Base-by-base conservation (phyloP, 2,329 filamentous ascomycete species). In the Calonectria fujianensis region DNA sequence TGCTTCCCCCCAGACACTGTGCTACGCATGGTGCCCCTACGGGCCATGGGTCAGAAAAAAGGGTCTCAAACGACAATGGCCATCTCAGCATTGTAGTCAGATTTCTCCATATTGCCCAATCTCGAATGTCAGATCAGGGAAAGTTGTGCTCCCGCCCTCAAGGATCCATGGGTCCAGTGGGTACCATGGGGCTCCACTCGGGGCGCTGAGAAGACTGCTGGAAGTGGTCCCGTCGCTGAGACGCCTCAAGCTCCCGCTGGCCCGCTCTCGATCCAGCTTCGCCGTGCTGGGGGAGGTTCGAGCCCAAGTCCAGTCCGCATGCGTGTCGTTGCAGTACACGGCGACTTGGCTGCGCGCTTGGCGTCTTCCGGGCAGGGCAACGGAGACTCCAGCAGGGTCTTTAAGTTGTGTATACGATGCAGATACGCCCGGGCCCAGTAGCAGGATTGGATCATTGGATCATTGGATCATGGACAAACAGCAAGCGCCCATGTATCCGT, bases 151-250 rank as follows among this genome's bases (percentile, higher is more conserved):
- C 20, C 45, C 35, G 32, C 52, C 24, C 63, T 57, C 37, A 39
- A 63, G 57, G 57, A 63, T 63, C 57, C 35, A 41, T 65, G 35
- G 50, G 32, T 48, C 35, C 29, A 41, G 61, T 65, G 61, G 61
- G 61, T 45, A 35, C 61, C 20, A 29, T 3, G 18, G 59, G 29
- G 20, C 39, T 48, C 39, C 39, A 72, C 29, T 18, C 29, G 54
- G 54, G 54, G 45, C 70, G 54, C 70, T 75, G 75, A 75, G 69
- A 72, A 71, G 57, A 72, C 69, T 74, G 71, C 66, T 72, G 67
- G 69, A 74, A 24, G 20, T 67, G 52, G 69, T 39, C 54, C 63
- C 31, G 39, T 52, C 39, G 59, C 52, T 65, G 24, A 63, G 57
- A 52, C 54, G 65, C 70, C 52, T 72, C 70, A 73, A 69, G 70